Evolutionary conservation across 345 rosid genomes (phyloP), one percentile per base, ranked within the genome.

Genomic region (Ricinus communis): DNA sequence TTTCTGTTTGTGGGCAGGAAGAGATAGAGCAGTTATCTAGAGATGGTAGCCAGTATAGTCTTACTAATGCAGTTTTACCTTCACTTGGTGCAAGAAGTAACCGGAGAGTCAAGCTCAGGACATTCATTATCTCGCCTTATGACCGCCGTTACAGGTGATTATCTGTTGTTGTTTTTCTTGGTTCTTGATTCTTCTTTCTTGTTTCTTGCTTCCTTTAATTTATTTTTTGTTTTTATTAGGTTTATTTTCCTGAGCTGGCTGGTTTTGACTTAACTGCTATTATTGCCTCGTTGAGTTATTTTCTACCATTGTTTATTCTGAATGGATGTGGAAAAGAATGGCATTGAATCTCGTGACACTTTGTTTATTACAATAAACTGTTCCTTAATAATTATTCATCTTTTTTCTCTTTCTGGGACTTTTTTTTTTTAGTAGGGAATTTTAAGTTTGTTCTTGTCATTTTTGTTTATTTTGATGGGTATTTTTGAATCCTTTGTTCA

Each of bases 81-180:
- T 82, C 98, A 10, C 97, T 95, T 1, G 99, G 99, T 1, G 97
- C 97, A 7, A 83, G 93, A 76, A 92, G 97, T 74, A 85, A 81
- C 68, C 96, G 97, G 22, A 58, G 97, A 60, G 74, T 90, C 57
- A 85, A 84, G 88, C 97, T 95, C 43, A 69, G 74, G 25, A 65
- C 76, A 38, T 88, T 76, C 82, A 79, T 86, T 62, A 5, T 95
- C 8, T 95, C 97, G 13, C 98, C 99, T 63, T 87, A 90, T 62
- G 87, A 95, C 78, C 98, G 75, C 18, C 89, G 86, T 68, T 95
- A 90, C 89, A 92, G 97, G 99, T 83, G 25, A 38, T 30, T 4
- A 13, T 16, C 21, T 52, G 8, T 41, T 36, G 55, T 14, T 54
- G 40, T 74, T 59, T 36, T 21, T 58, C 15, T 55, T 47, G 25